Percentiles rank a stretch among this genome's conserved stretches.
Conservation (phyloP, 2,329 filamentous ascomycete species). For the Claviceps maximensis region DNA sequence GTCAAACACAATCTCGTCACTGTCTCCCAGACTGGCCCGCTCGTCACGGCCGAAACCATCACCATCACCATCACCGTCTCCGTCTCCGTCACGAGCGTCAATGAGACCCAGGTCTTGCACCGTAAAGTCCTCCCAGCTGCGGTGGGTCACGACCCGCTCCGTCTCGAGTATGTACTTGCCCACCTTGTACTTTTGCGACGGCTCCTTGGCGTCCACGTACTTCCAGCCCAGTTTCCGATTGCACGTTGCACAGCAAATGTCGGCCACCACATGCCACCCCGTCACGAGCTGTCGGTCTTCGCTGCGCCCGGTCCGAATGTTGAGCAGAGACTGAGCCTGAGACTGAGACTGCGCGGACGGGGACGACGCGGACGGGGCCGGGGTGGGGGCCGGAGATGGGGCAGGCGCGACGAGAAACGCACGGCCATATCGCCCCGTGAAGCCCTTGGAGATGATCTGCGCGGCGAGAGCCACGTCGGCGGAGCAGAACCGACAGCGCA, state of each 20-base stretch:
- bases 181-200: slow-evolving; percentile 51
- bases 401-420: slow-evolving; percentile 44
- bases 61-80: background rate
- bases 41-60: background rate
- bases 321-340: slow-evolving; percentile 30
- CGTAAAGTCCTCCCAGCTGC: slow-evolving; percentile 34
- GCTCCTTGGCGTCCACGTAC: slow-evolving; percentile 49
- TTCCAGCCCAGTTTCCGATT: slow-evolving; percentile 50
- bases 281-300: slow-evolving; percentile 48
- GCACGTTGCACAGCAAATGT: slow-evolving; percentile 47
- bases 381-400: slow-evolving; percentile 6
- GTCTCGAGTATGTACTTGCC: slow-evolving; percentile 57
- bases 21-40: background rate
- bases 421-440: slow-evolving; percentile 51
- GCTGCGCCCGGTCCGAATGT: slow-evolving; percentile 39
- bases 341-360: too few species aligned
- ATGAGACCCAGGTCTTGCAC: slow-evolving; percentile 5
- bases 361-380: background rate
- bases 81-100: slow-evolving; percentile 4
- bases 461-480: slow-evolving; percentile 46
- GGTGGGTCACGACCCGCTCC: slow-evolving; percentile 37
- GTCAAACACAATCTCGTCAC: slow-evolving; percentile 39
- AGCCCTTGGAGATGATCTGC: slow-evolving; percentile 53
- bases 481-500: slow-evolving; percentile 46
- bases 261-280: slow-evolving; percentile 49